Percentiles rank a stretch among this genome's conserved stretches.
Evolutionary conservation across 257 asterid genomes (phyloP).

Genomic region (Apocynum venetum): DNA sequence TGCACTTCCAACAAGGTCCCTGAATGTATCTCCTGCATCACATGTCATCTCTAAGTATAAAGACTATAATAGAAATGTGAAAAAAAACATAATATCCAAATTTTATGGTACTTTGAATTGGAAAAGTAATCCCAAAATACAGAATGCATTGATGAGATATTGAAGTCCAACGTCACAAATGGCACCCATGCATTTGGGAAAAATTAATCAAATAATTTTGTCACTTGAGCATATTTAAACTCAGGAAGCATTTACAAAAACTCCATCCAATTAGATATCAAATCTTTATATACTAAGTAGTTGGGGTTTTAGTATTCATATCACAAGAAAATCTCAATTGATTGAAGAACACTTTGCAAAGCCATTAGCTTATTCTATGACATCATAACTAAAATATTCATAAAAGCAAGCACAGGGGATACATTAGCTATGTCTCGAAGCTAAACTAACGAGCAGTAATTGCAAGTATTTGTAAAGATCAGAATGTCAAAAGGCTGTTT

Average conservation of each 20-base stretch:
- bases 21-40: conserved; percentile 65
- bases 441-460: not conserved
- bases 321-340: not conserved
- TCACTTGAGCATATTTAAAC: not conserved
- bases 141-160: not conserved
- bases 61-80: not conserved
- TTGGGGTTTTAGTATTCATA: not conserved
- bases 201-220: not conserved
- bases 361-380: not conserved
- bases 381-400: not conserved
- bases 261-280: not conserved
- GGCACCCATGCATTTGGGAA: not conserved
- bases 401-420: not conserved
- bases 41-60: conserved; percentile 9
- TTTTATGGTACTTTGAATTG: not conserved
- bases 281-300: not conserved
- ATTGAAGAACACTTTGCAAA: not conserved
- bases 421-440: not conserved
- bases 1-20: conserved; percentile 89
- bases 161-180: not conserved
- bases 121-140: not conserved
- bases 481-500: not conserved
- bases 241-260: not conserved
- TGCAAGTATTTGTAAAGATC: not conserved
- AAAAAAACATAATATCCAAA: not conserved